These are phyloP conservation scores for Phytophthora pinifolia DNA, from an alignment of 352 stramenopile genomes.

Conservation along the genomic window DNA sequence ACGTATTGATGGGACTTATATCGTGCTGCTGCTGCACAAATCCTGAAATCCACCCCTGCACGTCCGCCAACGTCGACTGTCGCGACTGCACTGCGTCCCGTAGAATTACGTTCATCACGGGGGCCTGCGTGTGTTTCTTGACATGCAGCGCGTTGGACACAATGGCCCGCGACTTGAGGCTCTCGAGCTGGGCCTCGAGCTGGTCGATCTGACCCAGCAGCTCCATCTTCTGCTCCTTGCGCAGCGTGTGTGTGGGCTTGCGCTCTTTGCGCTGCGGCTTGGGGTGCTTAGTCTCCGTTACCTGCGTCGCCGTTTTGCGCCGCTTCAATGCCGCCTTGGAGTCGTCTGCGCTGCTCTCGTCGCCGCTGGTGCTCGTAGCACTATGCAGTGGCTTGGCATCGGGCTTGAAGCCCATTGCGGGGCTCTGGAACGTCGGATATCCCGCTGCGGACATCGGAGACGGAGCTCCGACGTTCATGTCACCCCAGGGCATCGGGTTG, in stretches of 20 bases:
- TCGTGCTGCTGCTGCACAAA: conserved; percentile 43
- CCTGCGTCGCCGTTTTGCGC: no score
- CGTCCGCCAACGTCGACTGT: conserved; percentile 51
- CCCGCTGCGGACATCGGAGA: background rate
- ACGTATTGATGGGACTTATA: no score
- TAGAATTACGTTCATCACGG: conserved; percentile 37
- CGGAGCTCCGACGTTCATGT: background rate
- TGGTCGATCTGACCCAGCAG: no score
- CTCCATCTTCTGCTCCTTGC: no score
- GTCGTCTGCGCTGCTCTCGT: no score
- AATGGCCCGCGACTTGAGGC: conserved; percentile 35
- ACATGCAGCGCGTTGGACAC: conserved; percentile 36
- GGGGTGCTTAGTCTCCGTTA: no score
- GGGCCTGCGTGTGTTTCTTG: conserved; percentile 32
- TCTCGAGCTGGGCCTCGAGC: conserved; percentile 30
- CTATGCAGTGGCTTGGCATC: no score
- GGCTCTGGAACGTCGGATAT: conserved; percentile 6
- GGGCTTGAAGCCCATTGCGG: no score
- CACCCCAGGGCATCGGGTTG: background rate
- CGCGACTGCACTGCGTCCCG: conserved; percentile 32
- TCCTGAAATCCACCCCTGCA: conserved; percentile 32
- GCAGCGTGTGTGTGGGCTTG: no score
- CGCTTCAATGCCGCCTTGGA: no score
- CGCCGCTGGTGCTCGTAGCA: no score
- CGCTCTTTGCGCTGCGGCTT: no score